Evolutionary conservation across 1,284 basidiomycete species (phyloP).

Genomic region (Cutaneotrichosporon sp.): DNA sequence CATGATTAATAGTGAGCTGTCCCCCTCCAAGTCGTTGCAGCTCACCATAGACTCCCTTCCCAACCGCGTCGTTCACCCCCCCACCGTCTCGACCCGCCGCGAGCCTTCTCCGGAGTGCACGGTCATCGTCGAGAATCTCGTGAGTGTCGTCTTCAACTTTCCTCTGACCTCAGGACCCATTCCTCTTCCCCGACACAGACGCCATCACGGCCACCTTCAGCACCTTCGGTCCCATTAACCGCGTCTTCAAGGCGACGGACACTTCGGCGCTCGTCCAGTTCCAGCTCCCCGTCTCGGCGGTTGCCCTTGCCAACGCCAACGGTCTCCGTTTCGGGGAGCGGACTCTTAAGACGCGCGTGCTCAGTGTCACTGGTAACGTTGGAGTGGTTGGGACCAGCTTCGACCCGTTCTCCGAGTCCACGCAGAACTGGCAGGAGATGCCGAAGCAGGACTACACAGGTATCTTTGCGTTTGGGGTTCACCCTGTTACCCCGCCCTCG

Average conservation of each 20-base stretch:
- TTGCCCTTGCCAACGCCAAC: slow-evolving; percentile 28
- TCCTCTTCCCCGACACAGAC: slow-evolving; percentile 30
- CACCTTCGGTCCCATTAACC: slow-evolving; percentile 33
- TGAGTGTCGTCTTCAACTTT: slow-evolving; percentile 8
- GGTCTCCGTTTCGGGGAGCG: slow-evolving; percentile 31
- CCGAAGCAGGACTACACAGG: not conserved
- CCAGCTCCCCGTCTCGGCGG: slow-evolving; percentile 29
- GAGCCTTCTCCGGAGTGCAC: slow-evolving; percentile 24
- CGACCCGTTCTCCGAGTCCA: slow-evolving; percentile 13
- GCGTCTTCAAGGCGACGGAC: slow-evolving; percentile 27
- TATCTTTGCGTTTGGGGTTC: no score
- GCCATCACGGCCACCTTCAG: slow-evolving; percentile 33
- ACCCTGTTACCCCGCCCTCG: no score
- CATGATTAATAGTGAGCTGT: slow-evolving; percentile 23
- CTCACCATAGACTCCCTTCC: slow-evolving; percentile 18
- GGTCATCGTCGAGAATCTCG: slow-evolving; percentile 41
- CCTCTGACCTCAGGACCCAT: slow-evolving; percentile 29
- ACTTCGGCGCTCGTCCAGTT: slow-evolving; percentile 33
- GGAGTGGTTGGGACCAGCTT: no score
- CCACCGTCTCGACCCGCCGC: slow-evolving; percentile 21
- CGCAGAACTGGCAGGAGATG: not conserved
- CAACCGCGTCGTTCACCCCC: slow-evolving; percentile 45
- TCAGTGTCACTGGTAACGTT: no score
- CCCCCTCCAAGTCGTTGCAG: not conserved
- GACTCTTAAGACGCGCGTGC: slow-evolving; percentile 1